A percentile compares a stretch with the other conserved stretches of the same genome.
phyloP scores from a whole-genome alignment of 1,284 basidiomycete genomes.

The Entoloma clypeatum region DNA sequence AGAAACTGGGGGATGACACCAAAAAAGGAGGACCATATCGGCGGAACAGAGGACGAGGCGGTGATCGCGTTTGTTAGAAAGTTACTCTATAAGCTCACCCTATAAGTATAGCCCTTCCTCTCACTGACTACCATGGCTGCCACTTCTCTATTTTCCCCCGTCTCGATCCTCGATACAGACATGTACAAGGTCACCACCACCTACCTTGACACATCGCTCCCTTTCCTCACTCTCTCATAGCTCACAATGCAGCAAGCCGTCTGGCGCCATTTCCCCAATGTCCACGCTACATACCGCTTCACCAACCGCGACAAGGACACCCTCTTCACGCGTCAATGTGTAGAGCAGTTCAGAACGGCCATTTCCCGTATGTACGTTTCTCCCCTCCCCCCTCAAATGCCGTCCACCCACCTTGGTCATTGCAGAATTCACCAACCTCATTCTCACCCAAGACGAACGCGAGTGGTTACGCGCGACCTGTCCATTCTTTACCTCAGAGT shows the following conservation, averaged over 20 bases:
- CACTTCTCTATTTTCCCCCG: constrained; percentile 27
- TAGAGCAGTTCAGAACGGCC: constrained; percentile 62
- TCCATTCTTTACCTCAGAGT: constrained; percentile 72
- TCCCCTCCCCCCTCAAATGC: constrained; percentile 3
- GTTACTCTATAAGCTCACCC: constrained; percentile 8
- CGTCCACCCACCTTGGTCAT: constrained; percentile 11
- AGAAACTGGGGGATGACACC: constrained; percentile 5
- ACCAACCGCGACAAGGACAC: constrained; percentile 78
- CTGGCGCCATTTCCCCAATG: constrained; percentile 72
- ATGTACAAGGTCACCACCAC: constrained; percentile 76
- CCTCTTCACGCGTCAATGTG: constrained; percentile 68
- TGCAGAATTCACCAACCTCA: constrained; percentile 65
- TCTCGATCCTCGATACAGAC: constrained; percentile 89
- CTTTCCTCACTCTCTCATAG: constrained; percentile 36
- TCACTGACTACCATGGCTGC: constrained; percentile 31
- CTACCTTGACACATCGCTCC: constrained; percentile 6
- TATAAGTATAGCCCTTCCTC: constrained; percentile 13
- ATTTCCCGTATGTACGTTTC: constrained; percentile 59
- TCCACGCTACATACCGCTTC: constrained; percentile 74
- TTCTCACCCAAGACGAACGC: constrained; percentile 62
- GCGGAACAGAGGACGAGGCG: constrained; percentile 5
- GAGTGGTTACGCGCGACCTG: constrained; percentile 68
- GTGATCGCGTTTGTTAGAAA: constrained; percentile 6
- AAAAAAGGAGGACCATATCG: constrained; percentile 23
- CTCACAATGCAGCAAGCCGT: constrained; percentile 98